Base-by-base conservation (phyloP, 805 yeast species). In the Lipomyces anomalus region DNA sequence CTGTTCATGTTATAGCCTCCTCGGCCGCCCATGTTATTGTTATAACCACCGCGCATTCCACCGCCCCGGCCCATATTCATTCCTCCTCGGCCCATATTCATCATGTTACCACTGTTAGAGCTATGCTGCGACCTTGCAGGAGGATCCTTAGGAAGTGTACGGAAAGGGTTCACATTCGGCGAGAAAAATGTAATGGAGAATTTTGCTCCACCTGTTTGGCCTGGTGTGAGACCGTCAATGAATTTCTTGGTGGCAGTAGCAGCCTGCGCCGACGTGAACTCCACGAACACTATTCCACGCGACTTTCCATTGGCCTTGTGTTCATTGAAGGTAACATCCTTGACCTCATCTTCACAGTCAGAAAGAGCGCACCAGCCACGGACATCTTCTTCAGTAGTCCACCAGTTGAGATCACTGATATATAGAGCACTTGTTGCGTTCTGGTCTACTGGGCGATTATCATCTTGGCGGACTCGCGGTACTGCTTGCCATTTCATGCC, bases 221-320 rank as follows among this genome's bases (percentile, higher is more conserved):
- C 18, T 9, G 28, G 20, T 11, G 38, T 16, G 13, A 32, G 38
- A n/a, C 30, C 18, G 24, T 39, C 48, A 11, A 53, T 23, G 22
- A 38, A 51, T 13, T 32, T 22, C 23, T 43, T 52, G 24, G 35
- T 41, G 1, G 56, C 53, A 7, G 53, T 43, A 16, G 56, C 55
- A 2, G 53, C 53, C 40, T 48, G 52, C 22, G 50, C 49, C 16
- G 42, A 35, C 18, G 44, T 26, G 35, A 53, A 53, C 35, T 53
- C 57, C 44, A 53, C 13, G 26, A 35, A 51, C 11, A 51, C 57
- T 23, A 43, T 48, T 48, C 58, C 58, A 29, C 53, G 23, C 11
- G 58, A 54, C 30, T 54, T 54, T 37, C 58, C 58, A 43, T 54
- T 54, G n/a, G 56, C 54, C 35, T 54, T 54, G 38, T 54, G 58